Percentiles rank a stretch among this genome's conserved stretches.
Conservation (phyloP, 164 flowering plant species). For the Vitis rotundifolia region DNA sequence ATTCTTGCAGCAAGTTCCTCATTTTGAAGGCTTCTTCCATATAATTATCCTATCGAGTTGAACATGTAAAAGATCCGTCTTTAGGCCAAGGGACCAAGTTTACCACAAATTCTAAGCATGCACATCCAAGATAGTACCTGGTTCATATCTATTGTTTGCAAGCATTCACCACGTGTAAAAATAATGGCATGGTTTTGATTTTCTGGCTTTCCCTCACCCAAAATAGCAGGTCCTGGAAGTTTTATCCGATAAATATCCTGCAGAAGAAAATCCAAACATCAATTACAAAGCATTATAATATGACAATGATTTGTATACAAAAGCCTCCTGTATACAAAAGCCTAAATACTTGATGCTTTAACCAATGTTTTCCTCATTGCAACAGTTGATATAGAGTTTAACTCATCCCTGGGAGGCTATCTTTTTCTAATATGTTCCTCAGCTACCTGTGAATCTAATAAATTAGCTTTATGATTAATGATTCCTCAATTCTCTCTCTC, state of each 20-base stretch:
- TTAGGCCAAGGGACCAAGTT: not conserved
- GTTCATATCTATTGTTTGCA: conserved; percentile 73
- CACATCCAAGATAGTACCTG: conserved; percentile 35
- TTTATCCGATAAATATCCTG: conserved; percentile 61
- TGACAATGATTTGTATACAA: not conserved
- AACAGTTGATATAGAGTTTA: too few relatives aligned
- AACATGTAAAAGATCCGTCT: too few relatives aligned
- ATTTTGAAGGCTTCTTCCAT: conserved; percentile 75
- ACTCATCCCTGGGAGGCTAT: too few relatives aligned
- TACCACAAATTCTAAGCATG: not conserved
- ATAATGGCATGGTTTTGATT: conserved; percentile 74
- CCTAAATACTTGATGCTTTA: too few relatives aligned
- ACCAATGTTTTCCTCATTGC: too few relatives aligned
- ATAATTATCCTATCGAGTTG: conserved; percentile 50
- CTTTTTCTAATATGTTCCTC: too few relatives aligned
- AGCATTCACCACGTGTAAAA: conserved; percentile 63
- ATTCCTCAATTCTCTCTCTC: too few relatives aligned
- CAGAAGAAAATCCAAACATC: conserved; percentile 4
- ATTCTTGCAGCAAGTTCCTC: conserved; percentile 67
- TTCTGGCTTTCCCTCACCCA: conserved; percentile 71
- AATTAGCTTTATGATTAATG: too few relatives aligned
- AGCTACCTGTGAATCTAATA: too few relatives aligned
- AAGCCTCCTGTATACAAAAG: not conserved
- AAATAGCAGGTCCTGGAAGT: conserved; percentile 57
- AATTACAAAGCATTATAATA: not conserved